These are phyloP conservation scores for Saccharomycopsis capsularis DNA, from an alignment of 805 yeast species.

Conservation along the genomic window DNA sequence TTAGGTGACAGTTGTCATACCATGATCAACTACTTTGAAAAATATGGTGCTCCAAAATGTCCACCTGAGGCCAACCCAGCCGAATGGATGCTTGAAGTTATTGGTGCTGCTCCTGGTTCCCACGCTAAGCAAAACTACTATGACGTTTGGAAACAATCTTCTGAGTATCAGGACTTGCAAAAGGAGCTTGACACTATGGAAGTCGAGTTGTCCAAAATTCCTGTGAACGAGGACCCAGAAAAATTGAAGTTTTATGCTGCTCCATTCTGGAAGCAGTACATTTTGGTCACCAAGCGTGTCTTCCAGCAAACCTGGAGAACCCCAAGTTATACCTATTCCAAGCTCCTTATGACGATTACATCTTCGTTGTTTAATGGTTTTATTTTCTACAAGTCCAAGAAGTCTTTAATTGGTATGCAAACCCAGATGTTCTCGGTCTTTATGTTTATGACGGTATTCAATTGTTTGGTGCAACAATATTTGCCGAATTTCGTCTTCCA, in stretches of 20 bases:
- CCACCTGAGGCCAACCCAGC: constrained; percentile 60
- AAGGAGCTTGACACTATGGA: constrained; percentile 51
- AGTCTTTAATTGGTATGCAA: constrained; percentile 56
- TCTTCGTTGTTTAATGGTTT: constrained; percentile 61
- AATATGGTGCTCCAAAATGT: constrained; percentile 66
- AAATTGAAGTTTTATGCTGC: constrained; percentile 38
- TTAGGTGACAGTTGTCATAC: constrained; percentile 57
- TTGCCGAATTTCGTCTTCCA: constrained; percentile 53
- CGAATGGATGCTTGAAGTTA: constrained; percentile 64
- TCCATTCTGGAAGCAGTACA: constrained; percentile 34
- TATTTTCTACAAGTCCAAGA: constrained; percentile 57
- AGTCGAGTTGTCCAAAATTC: constrained; percentile 33
- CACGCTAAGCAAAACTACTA: constrained; percentile 51
- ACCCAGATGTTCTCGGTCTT: constrained; percentile 57
- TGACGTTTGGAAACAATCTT: constrained; percentile 51
- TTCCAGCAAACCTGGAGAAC: constrained; percentile 60
- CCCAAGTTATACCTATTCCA: constrained; percentile 53
- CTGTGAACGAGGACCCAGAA: constrained; percentile 28
- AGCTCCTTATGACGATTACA: constrained; percentile 42
- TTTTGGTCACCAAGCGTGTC: constrained; percentile 44
- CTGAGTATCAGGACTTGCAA: constrained; percentile 44
- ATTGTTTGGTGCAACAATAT: constrained; percentile 54
- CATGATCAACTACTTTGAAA: constrained; percentile 60
- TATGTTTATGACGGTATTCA: constrained; percentile 46
- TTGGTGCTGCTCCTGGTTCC: constrained; percentile 80